Percentiles rank a stretch among this genome's conserved stretches.
phyloP scores from a whole-genome alignment of 2,329 filamentous ascomycete genomes.

The Trichoderma polysporum region DNA sequence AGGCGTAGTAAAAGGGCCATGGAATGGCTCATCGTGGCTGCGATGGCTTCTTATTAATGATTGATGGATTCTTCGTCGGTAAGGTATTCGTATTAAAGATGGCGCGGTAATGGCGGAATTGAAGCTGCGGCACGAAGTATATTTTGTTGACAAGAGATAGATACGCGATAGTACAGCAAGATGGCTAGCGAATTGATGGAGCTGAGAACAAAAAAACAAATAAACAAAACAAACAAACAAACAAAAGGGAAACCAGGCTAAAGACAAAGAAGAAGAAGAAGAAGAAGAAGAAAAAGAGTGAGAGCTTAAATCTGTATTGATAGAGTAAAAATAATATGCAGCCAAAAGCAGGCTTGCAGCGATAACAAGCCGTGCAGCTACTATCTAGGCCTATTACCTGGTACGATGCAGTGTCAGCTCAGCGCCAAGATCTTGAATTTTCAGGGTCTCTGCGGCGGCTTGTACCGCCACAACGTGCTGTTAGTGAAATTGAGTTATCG shows the following conservation, averaged over 20 bases:
- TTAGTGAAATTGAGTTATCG: background rate
- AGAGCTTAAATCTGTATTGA: background rate
- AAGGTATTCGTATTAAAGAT: background rate
- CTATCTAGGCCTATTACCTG: too few relatives aligned
- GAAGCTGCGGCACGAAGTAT: background rate
- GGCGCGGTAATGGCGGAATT: background rate
- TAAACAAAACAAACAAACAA: too few relatives aligned
- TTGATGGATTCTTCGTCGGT: background rate
- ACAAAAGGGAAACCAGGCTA: background rate
- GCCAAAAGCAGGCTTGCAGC: constrained; percentile 7
- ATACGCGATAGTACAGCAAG: background rate
- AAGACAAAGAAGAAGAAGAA: background rate
- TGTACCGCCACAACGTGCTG: background rate
- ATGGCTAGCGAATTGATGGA: background rate
- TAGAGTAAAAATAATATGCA: background rate
- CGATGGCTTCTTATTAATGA: background rate
- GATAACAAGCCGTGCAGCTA: constrained; percentile 6
- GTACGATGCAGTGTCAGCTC: constrained; percentile 1
- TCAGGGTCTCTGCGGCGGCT: background rate
- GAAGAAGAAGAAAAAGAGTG: background rate
- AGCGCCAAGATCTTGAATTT: background rate
- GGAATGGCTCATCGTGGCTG: background rate
- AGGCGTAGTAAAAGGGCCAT: constrained; percentile 6
- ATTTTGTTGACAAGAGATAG: background rate
- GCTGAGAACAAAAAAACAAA: background rate